Evolutionary conservation across 2,329 filamentous ascomycete species (phyloP).

Genomic region (Botryotinia globosa): DNA sequence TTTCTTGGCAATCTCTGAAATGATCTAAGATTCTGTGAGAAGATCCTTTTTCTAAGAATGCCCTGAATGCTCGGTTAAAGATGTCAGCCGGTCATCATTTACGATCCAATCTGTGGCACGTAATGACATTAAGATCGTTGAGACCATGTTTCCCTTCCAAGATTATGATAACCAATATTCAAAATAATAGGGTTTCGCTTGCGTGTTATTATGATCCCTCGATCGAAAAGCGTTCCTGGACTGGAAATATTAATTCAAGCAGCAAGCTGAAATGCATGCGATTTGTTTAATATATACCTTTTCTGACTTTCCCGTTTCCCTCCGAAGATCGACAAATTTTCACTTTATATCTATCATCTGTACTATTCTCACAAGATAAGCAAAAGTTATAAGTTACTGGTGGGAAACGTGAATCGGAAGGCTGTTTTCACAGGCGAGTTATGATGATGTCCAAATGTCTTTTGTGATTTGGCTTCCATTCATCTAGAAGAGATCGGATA

Average conservation of each 20-base stretch:
- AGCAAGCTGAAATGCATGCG: background rate
- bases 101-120: background rate
- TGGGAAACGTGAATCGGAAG: background rate
- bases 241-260: accelerated
- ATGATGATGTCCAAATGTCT: background rate
- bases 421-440: background rate
- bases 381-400: background rate
- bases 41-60: background rate
- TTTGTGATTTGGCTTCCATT: background rate
- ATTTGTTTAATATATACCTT: background rate
- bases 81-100: background rate
- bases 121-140: background rate
- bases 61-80: background rate
- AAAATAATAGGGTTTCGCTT: background rate
- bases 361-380: background rate
- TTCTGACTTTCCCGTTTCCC: background rate
- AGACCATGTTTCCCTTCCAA: background rate
- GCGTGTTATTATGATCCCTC: background rate
- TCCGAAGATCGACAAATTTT: accelerated
- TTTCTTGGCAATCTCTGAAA: background rate
- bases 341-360: accelerated
- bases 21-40: background rate
- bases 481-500: background rate
- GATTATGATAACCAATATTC: background rate
- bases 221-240: accelerated